Base-by-base conservation (phyloP, 1,284 basidiomycete species). In the Nidula niveotomentosa region DNA sequence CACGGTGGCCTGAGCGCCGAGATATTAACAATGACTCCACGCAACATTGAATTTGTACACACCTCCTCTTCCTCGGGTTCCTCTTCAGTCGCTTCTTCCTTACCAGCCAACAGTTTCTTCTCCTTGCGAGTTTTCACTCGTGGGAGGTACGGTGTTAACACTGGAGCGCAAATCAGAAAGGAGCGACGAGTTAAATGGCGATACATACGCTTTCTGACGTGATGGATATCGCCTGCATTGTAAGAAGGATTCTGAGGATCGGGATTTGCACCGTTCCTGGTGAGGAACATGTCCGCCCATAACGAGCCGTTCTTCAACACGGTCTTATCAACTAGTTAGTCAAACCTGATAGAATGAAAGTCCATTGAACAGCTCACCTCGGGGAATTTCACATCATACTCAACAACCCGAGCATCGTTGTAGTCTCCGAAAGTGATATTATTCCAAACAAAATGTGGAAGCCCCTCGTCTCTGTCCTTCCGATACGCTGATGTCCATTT, bases 261-360 rank as follows among this genome's bases (percentile, higher is more conserved):
- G 2, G 85, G 86, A 59, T 75, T 85, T 37, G 80, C 77, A 1
- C 81, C 83, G 54, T 88, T 80, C 62, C 83, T 87, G 3, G 88
- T 81, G 7, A 98, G 75, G 64, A 93, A 89, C 8, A 97, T 77
- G 62, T 98, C 94, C 8, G 92, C 90, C 88, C 90, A 97, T 51
- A 94, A 69, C 6, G 88, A 86, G 10, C 86, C 90, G 66, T 97
- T 97, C 56, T 81, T 77, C 63, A 89, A 77, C 5, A 96, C 95
- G 47, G 76, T 79, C 88, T 94, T 57, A 36, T 48, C 34, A 47
- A 51, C 18, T 23, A 51, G 13, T 33, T 34, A 37, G 23, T 23
- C 23, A 41, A 41, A 15, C 47, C 23, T n/a, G 13, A 18, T 3
- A 10, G 18, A 46, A 46, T 23, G 18, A 44, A 49, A 12, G 45